Evolutionary conservation across 805 yeast species (phyloP), one percentile per base, ranked within the genome.

Genomic region (Myxozyma lipomycoides): DNA sequence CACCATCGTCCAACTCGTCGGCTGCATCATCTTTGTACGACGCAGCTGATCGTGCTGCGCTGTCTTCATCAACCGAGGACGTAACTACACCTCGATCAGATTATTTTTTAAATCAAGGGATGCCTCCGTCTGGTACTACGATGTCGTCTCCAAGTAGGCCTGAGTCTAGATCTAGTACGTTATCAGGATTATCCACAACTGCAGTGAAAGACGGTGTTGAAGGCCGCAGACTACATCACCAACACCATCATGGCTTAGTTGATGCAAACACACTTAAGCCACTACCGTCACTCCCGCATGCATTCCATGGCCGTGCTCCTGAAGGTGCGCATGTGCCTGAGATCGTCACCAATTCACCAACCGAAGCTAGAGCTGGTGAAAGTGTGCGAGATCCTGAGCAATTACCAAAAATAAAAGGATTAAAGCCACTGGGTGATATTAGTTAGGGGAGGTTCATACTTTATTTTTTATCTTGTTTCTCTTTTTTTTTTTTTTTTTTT

Each of bases 201-300:
- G 88, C 88, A 21, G 81, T 86, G 17, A 83, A 83, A 59, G 88
- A 83, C 64, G 88, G 89, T 0, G 65, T 82, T 3, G 86, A 83
- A 62, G 89, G 89, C 3, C 76, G 77, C 52, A 67, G 77, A 43
- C 70, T 47, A 12, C 55, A 51, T 37, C 32, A 28, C 32, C 51
- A 43, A 17, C 46, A 41, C 5, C 45, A 32, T 2, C 32, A 28
- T 12, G 12, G 12, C 12, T 12, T 28, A 12, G 32, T 28, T 28
- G 32, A 28, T 28, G 12, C 32, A 7, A 28, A 9, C 32, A 9
- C 32, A 7, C 12, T 9, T 12, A 28, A 28, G 12, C 7, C 32
- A 7, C 32, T 28, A 12, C 32, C 32, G 32, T 28, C 32, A 12
- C 32, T 28, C 12, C 32, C 32, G 12, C 32, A 28, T 12, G 32